Evolutionary conservation across 2,329 filamentous ascomycete genomes (phyloP), one percentile per base, ranked within the genome.

Genomic region (Didymella segeticola): DNA sequence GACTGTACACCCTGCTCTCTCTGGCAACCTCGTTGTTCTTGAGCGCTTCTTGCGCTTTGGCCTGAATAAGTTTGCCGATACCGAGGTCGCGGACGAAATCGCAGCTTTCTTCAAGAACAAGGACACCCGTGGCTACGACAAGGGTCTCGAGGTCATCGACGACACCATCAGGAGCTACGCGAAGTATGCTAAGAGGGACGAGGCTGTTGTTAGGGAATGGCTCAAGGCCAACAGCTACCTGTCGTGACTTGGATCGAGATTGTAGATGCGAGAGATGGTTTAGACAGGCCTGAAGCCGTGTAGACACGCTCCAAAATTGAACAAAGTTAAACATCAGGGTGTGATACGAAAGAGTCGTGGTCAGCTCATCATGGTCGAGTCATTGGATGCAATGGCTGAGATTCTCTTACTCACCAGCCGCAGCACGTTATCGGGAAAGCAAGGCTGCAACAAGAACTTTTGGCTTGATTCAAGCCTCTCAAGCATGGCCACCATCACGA

Each of bases 121-220:
- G 80, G 90, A 98, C 69, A 93, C 89, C 15, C 86, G 86, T 67
- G 89, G 87, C 42, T 98, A 93, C 75, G 90, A 96, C 73, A 87
- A 95, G 49, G 93, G 91, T 4, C 78, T 99, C 45, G 88, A 89
- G 61, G 91, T 96, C 61, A 88, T 93, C 58, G 87, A 88, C 72
- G 95, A 98, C 73, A 92, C 88, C 58, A 90, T 98, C 61, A 85
- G 87, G 34, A 91, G 89, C 10, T 88, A 93, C 67, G 91, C 91
- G 4, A 86, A 86, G 33, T 99, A 97, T 80, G 87, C 87, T 72
- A 80, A 86, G 74, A 84, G 95, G 50, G 95, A 98, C 73, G 82
- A 86, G 51, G 81, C 80, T 46, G 79, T 83, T 37, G 83, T 96
- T 48, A 82, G 88, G 75, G 89, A 92, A 77, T 98, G 93, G 93